Conservation (phyloP, 805 yeast species). For the Candida quercuum region DNA sequence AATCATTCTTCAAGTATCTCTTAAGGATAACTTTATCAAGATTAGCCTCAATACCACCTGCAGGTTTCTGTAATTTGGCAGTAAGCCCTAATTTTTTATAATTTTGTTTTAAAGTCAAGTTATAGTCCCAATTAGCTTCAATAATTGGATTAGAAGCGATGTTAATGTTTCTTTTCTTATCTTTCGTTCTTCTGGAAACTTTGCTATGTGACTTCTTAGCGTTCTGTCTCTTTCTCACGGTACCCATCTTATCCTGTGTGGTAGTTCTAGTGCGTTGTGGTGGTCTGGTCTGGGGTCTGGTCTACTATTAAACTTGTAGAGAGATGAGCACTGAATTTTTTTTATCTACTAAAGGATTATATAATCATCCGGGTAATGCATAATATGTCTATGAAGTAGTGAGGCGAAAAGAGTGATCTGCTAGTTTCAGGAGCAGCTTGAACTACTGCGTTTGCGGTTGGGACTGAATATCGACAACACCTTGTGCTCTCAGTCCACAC, state of each 20-base stretch:
- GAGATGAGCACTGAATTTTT: conserved; percentile 4
- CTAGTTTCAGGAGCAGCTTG: too few species aligned
- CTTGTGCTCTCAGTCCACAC: too few species aligned
- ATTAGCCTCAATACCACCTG: conserved; percentile 78
- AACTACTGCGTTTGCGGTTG: too few species aligned
- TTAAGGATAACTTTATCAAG: conserved; percentile 32
- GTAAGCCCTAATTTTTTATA: conserved; percentile 77
- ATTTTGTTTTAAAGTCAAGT: conserved; percentile 77
- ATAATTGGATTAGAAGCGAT: conserved; percentile 74
- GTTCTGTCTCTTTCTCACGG: conserved; percentile 85
- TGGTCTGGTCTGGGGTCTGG: too few species aligned
- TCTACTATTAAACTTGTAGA: background rate
- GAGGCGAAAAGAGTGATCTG: too few species aligned
- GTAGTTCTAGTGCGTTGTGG: too few species aligned
- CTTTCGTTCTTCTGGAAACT: conserved; percentile 65
- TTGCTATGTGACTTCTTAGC: conserved; percentile 65
- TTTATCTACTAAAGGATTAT: background rate
- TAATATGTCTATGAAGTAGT: too few species aligned
- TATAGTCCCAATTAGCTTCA: conserved; percentile 86
- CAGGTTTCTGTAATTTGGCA: conserved; percentile 54
- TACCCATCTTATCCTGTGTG: conserved; percentile 48
- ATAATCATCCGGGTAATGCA: background rate
- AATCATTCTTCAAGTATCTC: conserved; percentile 23
- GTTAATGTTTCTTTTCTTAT: conserved; percentile 60
- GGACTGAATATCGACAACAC: too few species aligned